Evolutionary conservation across 2,329 filamentous ascomycete species (phyloP), one percentile per base, ranked within the genome.

Genomic region (Penicillium sp.): DNA sequence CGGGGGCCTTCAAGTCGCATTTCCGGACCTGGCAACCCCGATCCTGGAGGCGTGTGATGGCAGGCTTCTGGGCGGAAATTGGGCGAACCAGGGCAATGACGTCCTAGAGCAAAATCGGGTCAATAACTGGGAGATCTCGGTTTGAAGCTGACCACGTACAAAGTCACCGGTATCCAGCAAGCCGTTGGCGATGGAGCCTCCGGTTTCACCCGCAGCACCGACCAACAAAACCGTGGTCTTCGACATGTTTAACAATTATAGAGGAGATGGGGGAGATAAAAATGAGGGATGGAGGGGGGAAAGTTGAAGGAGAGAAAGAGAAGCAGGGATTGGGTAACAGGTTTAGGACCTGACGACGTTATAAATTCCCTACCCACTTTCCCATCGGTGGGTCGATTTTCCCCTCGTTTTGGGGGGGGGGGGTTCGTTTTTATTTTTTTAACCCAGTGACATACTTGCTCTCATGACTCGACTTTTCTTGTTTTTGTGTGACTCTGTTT

Each of bases 41-140:
- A 3, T 72, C 65, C 57, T 70, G 60, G 18, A 84, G 68, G 0
- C 64, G 65, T 3, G 67, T 49, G 36, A 77, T 73, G 14, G 73
- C 72, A 3, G 77, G 75, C 49, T 81, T 84, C 21, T 75, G 59
- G n/a, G 76, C 59, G 1, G 81, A 83, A 3, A 71, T 61, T 8
- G 75, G 73, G 16, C 81, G 76, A 7, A 77, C 70, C 11, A 84
- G 69, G 18, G 75, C 76, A n/a, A 72, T 73, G 5, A 83, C 71
- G 13, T 81, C 73, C 81, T 81, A 45, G 34, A 13, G 21, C 0
- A 18, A 16, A 43, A 21, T 5, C 16, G 36, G 36, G 18, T 58
- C 38, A 59, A 48, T 40, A 13, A 21, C 11, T n/a, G 2, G 4
- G 4, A 16, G 13, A 36, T 7, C 11, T 41, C 45, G 46, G n/a